A percentile compares a stretch with the other conserved stretches of the same genome.
These are phyloP conservation scores for Lasiosphaeria hispida DNA, from an alignment of 495 filamentous ascomycete genomes.

Conservation along the genomic window DNA sequence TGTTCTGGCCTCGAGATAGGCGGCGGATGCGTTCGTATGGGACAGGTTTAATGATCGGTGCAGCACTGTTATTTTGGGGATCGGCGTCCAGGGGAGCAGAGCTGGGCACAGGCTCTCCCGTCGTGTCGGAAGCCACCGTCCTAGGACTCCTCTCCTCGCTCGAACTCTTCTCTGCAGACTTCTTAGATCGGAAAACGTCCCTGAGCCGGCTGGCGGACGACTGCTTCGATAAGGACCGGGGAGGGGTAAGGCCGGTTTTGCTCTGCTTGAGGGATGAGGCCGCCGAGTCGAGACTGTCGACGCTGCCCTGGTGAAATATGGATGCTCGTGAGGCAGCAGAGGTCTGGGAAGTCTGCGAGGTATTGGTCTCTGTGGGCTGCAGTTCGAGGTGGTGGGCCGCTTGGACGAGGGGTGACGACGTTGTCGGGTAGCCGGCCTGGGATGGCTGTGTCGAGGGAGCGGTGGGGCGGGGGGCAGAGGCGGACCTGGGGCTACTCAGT, in stretches of 20 bases:
- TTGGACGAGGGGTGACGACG: conserved; percentile 76
- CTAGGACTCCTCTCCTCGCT: conserved; percentile 24
- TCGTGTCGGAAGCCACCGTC: conserved; percentile 16
- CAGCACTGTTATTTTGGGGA: background rate
- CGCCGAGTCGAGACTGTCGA: conserved; percentile 27
- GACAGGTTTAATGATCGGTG: conserved; percentile 9
- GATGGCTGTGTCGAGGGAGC: conserved; percentile 65
- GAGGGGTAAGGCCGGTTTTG: conserved; percentile 35
- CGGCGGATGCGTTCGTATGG: conserved; percentile 20
- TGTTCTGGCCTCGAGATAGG: conserved; percentile 34
- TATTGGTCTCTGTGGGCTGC: conserved; percentile 24
- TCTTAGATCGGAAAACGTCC: conserved; percentile 46
- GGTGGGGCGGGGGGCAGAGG: conserved; percentile 43
- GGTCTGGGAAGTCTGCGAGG: conserved; percentile 22
- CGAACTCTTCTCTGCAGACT: conserved; percentile 21
- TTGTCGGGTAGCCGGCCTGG: conserved; percentile 75
- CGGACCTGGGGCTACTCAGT: conserved; percentile 20
- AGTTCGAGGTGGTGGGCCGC: conserved; percentile 45
- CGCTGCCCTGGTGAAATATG: conserved; percentile 17
- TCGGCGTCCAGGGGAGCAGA: conserved; percentile 14
- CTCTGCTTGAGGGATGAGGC: conserved; percentile 22
- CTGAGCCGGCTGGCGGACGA: conserved; percentile 47
- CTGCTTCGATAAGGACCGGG: conserved; percentile 36
- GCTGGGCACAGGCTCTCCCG: conserved; percentile 19
- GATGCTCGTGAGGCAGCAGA: conserved; percentile 20